Evolutionary conservation across 352 stramenopile species (phyloP), one percentile per base, ranked within the genome.

Genomic region (Globisporangium barbulae): DNA sequence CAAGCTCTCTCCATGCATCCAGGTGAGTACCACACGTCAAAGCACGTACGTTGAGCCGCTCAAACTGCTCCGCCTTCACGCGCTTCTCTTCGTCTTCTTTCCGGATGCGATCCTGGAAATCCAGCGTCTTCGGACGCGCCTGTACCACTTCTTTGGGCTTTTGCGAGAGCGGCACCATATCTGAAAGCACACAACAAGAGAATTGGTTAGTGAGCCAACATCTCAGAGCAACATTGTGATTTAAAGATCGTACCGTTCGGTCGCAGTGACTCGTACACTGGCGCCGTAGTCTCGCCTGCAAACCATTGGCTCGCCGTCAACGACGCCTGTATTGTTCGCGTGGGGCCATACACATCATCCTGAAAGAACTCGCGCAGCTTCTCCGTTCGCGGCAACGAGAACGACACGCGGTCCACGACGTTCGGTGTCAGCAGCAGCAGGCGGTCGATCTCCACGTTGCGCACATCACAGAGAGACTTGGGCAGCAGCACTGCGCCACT

Each of bases 341-440:
- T 61, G 17, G 74, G 69, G 4, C 75, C 75, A 42, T 78, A 93
- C 9, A 95, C 66, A 59, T 95, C 84, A 60, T 93, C 86, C 65
- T 95, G 86, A 66, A 93, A 95, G 57, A 82, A 95, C 42, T 79
- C 61, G 41, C 81, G 80, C 5, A 92, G 72, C 53, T 83, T 90
- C 15, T 86, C 69, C 12, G 81, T 76, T 44, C 86, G 78, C 3
- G 86, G 84, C 25, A 95, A 65, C 25, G 70, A 75, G 48, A 95
- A 95, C 19, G 78, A 86, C 1, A 90, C 76, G 33, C 64, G 71
- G 39, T 92, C 71, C 3, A 93, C 64, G 15, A 71, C 67, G 15
- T 73, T 75, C 3, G 73, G 68, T 15, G 80, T 88, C 47, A 91
- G 68, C 35, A 93, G 59, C 25, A 95, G 73, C 62, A 95, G 53